Percentiles rank a stretch among this genome's conserved stretches.
Conservation (phyloP, 495 filamentous ascomycete genomes). For the Beverwykella pulmonaria region DNA sequence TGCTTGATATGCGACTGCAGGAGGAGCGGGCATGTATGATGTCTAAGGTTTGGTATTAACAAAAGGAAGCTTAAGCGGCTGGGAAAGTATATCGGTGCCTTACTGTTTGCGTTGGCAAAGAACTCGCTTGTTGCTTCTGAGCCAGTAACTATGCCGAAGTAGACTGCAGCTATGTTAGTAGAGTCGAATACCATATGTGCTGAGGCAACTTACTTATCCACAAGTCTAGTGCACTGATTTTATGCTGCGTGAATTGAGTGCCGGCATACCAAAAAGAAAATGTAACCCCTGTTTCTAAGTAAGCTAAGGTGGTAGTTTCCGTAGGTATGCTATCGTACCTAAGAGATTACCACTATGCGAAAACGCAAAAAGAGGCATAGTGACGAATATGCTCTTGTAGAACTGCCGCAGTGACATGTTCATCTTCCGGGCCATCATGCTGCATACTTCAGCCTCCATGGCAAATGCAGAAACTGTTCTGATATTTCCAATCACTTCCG, state of each 20-base stretch:
- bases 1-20: neutral
- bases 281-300: neutral
- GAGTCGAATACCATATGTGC: no score
- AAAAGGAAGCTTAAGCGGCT: neutral
- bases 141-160: neutral
- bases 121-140: slow-evolving; percentile 10
- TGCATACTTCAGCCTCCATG: slow-evolving; percentile 7
- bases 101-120: slow-evolving; percentile 10
- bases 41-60: neutral
- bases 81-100: neutral
- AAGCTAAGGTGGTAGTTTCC: neutral
- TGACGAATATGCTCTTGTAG: slow-evolving; percentile 1
- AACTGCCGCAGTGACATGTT: neutral
- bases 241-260: neutral
- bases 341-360: slow-evolving; percentile 8
- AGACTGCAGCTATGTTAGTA: no score
- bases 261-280: slow-evolving; percentile 8
- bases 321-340: neutral
- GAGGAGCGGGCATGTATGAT: slow-evolving; percentile 7
- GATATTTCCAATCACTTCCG: slow-evolving; percentile 13
- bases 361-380: slow-evolving; percentile 12
- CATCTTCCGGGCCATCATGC: slow-evolving; percentile 10
- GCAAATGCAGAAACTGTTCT: slow-evolving; percentile 11
- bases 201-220: no score
- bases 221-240: neutral